Conservation (phyloP, 164 flowering plant species). For the Sextonia rubra region DNA sequence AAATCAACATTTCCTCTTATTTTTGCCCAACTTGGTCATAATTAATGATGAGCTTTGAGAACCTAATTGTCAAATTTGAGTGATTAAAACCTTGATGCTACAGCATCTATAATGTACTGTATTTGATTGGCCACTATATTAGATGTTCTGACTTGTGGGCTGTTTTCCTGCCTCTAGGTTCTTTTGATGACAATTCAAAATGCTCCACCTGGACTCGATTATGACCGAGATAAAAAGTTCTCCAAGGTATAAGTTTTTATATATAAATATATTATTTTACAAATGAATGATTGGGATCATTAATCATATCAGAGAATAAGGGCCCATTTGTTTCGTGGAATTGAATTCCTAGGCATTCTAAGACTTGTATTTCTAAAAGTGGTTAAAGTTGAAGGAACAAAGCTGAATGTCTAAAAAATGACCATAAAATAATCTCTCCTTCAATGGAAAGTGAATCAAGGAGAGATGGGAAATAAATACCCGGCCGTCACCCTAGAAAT, state of each 20-base stretch:
- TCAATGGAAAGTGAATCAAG: too few species aligned
- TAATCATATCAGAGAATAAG: not conserved
- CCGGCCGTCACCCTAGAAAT: too few species aligned
- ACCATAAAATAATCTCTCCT: too few species aligned
- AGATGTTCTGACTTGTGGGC: conserved; percentile 2
- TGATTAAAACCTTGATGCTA: not conserved
- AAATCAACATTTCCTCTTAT: too few species aligned
- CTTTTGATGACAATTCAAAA: conserved; percentile 49
- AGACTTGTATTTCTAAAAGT: too few species aligned
- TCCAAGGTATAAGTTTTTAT: conserved; percentile 58
- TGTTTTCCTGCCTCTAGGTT: conserved; percentile 23
- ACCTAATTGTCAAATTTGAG: not conserved
- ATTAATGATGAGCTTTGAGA: not conserved
- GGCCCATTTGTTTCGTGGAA: too few species aligned
- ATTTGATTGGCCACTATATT: not conserved
- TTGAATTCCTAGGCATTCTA: too few species aligned
- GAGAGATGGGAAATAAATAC: too few species aligned
- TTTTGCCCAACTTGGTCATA: not conserved
- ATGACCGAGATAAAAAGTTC: conserved; percentile 92
- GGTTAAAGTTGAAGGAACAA: too few species aligned
- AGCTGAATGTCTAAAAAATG: too few species aligned
- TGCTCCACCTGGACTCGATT: conserved; percentile 74
- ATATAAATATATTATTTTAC: too few species aligned
- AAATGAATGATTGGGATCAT: not conserved
- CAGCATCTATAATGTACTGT: not conserved